Evolutionary conservation across 768 basidiomycete species (phyloP).

Genomic region (Suillus weaverae): DNA sequence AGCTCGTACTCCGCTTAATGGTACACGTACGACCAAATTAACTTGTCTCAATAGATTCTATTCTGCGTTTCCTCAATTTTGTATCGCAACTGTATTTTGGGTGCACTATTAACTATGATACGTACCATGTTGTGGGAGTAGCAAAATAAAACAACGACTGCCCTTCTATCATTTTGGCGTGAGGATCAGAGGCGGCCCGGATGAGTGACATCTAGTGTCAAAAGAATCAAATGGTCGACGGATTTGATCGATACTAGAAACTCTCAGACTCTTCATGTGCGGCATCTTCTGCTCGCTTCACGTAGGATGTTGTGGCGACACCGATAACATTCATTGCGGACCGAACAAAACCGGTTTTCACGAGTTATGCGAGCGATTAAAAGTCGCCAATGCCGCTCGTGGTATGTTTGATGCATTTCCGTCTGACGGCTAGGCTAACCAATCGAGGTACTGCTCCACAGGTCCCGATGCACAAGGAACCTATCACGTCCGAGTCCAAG

Average conservation of each 20-base stretch:
- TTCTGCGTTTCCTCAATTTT: slow-evolving; percentile 5
- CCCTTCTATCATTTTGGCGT: not conserved
- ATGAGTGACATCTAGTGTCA: not conserved
- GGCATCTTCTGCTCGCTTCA: slow-evolving; percentile 61
- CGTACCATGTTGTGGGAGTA: slow-evolving; percentile 15
- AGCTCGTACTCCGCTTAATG: slow-evolving; percentile 74
- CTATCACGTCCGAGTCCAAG: slow-evolving; percentile 21
- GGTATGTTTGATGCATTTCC: slow-evolving; percentile 40
- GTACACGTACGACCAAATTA: slow-evolving; percentile 2
- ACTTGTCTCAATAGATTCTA: slow-evolving; percentile 20
- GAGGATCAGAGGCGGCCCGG: not conserved
- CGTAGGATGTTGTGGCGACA: slow-evolving; percentile 14
- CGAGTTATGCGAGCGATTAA: slow-evolving; percentile 36
- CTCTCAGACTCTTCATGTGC: slow-evolving; percentile 50
- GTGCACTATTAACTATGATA: slow-evolving; percentile 15
- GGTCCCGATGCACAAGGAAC: slow-evolving; percentile 65
- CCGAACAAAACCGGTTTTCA: slow-evolving; percentile 17
- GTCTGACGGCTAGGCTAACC: not conserved
- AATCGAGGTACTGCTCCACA: slow-evolving; percentile 25
- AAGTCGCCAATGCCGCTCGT: slow-evolving; percentile 53
- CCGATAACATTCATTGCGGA: not conserved
- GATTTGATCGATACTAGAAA: not conserved
- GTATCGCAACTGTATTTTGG: slow-evolving; percentile 16
- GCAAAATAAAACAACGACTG: slow-evolving; percentile 15
- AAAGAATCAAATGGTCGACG: not conserved